A percentile compares a stretch with the other conserved stretches of the same genome.
Evolutionary conservation across 345 rosid species (phyloP).

Genomic region (Barbarea vulgaris): DNA sequence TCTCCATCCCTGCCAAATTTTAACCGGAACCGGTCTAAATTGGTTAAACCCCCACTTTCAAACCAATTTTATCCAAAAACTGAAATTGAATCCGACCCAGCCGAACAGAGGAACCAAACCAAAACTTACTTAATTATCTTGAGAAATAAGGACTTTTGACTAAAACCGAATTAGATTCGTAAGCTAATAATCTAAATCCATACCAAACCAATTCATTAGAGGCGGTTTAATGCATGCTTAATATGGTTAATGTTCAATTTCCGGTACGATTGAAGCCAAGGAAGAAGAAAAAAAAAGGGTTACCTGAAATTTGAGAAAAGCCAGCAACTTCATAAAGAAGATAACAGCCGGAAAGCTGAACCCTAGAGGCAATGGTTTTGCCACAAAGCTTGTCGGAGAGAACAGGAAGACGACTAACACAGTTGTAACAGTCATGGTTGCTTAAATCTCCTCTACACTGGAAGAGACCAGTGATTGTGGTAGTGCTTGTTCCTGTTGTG

Average conservation of each 20-base stretch:
- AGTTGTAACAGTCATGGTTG: conserved; percentile 78
- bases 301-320: conserved; percentile 70
- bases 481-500: conserved; percentile 71
- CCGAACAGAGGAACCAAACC: not conserved
- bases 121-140: too few species aligned
- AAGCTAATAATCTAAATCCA: too few species aligned
- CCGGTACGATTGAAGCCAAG: conserved; percentile 10
- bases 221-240: not conserved
- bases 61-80: not conserved
- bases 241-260: not conserved
- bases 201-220: not conserved
- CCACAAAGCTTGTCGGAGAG: conserved; percentile 79
- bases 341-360: conserved; percentile 90
- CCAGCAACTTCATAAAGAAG: conserved; percentile 83
- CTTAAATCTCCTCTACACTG: conserved; percentile 93
- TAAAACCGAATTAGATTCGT: too few species aligned
- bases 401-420: conserved; percentile 84
- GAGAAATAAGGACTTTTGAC: too few species aligned
- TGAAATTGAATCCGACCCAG: not conserved
- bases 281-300: not conserved
- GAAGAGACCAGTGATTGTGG: conserved; percentile 80
- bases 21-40: conserved; percentile 23
- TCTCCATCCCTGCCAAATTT: conserved; percentile 58
- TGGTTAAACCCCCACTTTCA: not conserved
- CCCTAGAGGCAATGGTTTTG: conserved; percentile 70